phyloP scores from a whole-genome alignment of 2,329 filamentous ascomycete species.

The Colletotrichum nymphaeae region DNA sequence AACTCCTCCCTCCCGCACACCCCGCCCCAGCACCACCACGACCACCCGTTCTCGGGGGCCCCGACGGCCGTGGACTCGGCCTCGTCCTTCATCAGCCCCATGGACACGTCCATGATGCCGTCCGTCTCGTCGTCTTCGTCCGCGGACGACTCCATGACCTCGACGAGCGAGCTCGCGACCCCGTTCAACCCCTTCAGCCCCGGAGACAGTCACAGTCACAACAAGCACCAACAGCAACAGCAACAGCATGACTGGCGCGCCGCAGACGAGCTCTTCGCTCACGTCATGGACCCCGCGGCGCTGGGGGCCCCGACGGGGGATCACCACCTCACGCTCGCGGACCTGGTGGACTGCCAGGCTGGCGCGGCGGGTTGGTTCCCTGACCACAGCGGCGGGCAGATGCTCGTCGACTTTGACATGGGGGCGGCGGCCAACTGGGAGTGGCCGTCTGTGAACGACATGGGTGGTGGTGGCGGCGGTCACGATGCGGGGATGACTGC shows the following conservation, averaged over 20 bases:
- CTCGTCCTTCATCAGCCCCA: slow-evolving; percentile 35
- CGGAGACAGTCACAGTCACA: slow-evolving; percentile 39
- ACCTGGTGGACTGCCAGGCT: slow-evolving; percentile 40
- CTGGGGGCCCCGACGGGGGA: slow-evolving; percentile 32
- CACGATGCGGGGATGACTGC: slow-evolving; percentile 34
- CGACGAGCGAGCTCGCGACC: slow-evolving; percentile 38
- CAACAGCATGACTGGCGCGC: slow-evolving; percentile 39
- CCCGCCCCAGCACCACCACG: slow-evolving; percentile 36
- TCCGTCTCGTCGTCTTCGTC: slow-evolving; percentile 16
- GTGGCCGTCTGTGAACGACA: slow-evolving; percentile 39
- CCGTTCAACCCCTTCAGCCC: slow-evolving; percentile 39
- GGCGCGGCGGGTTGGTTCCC: slow-evolving; percentile 40
- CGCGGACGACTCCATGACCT: slow-evolving; percentile 33
- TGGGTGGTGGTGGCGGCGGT: slow-evolving; percentile 28
- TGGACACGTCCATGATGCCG: slow-evolving; percentile 31
- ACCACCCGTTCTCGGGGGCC: slow-evolving; percentile 32
- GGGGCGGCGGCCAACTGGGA: slow-evolving; percentile 41
- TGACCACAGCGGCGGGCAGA: slow-evolving; percentile 33
- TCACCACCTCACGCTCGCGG: slow-evolving; percentile 40
- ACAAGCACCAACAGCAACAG: neutral
- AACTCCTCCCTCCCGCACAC: slow-evolving; percentile 39
- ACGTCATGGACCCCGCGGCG: slow-evolving; percentile 37
- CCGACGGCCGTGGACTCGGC: slow-evolving; percentile 31
- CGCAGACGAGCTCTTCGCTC: slow-evolving; percentile 39
- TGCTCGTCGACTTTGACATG: slow-evolving; percentile 46